phyloP scores from a whole-genome alignment of 2,329 filamentous ascomycete genomes.

The Claviceps cyperi region DNA sequence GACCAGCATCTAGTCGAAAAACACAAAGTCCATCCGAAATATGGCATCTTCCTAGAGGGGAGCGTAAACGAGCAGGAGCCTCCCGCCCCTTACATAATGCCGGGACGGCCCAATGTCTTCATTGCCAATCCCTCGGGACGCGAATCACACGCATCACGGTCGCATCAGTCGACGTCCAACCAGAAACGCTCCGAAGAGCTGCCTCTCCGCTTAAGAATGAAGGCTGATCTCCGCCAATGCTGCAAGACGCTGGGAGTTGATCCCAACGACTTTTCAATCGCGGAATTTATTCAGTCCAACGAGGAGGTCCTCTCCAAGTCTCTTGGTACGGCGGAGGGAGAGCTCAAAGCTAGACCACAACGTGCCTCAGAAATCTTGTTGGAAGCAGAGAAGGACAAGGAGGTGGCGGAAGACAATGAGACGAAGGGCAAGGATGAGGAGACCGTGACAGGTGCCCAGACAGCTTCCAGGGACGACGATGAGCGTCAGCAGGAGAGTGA shows the following conservation, averaged over 20 bases:
- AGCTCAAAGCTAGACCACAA: constrained; percentile 17
- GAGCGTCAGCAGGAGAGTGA: neutral
- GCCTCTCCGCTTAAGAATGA: constrained; percentile 21
- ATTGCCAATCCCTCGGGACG: constrained; percentile 31
- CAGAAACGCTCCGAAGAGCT: constrained; percentile 19
- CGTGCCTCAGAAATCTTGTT: constrained; percentile 14
- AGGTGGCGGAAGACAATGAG: neutral
- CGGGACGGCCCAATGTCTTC: constrained; percentile 33
- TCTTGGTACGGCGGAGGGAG: constrained; percentile 20
- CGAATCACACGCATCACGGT: constrained; percentile 34
- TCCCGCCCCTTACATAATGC: constrained; percentile 26
- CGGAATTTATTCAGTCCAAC: constrained; percentile 19
- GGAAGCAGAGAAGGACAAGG: constrained; percentile 7
- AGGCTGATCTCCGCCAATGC: constrained; percentile 21
- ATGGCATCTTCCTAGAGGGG: constrained; percentile 35
- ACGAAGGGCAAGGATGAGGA: neutral
- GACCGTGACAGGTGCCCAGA: neutral
- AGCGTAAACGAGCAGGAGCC: constrained; percentile 31
- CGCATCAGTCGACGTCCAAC: constrained; percentile 22
- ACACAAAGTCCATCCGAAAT: constrained; percentile 36
- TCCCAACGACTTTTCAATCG: constrained; percentile 18
- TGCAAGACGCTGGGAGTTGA: constrained; percentile 22
- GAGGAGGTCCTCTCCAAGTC: constrained; percentile 21
- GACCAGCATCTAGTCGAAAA: constrained; percentile 35
- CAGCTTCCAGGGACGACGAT: neutral